Evolutionary conservation across 257 asterid genomes (phyloP).

Genomic region (Salvia splendens): DNA sequence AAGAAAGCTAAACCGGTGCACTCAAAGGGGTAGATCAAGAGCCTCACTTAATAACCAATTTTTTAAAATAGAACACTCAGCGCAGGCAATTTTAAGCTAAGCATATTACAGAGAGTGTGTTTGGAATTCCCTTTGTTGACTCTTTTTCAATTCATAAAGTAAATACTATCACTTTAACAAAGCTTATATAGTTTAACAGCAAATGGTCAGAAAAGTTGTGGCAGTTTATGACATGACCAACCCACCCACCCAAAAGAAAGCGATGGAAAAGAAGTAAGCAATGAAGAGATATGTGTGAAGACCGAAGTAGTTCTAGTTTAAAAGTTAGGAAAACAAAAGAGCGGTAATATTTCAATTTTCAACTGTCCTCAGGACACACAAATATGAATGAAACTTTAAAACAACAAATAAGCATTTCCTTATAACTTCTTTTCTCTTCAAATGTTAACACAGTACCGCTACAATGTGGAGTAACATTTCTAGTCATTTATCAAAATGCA

Average conservation of each 20-base stretch:
- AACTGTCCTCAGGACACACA: background rate
- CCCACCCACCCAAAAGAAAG: background rate
- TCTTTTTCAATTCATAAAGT: background rate
- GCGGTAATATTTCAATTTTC: no score
- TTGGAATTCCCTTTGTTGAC: no score
- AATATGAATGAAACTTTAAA: background rate
- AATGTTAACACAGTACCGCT: background rate
- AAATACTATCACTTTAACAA: background rate
- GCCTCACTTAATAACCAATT: background rate
- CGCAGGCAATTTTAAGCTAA: no score
- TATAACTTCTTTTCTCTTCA: background rate
- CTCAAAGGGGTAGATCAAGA: background rate
- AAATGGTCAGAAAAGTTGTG: background rate
- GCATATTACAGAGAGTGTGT: no score
- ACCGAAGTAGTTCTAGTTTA: background rate
- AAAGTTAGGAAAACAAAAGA: background rate
- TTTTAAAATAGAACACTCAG: background rate
- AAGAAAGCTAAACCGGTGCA: background rate
- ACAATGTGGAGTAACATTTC: background rate
- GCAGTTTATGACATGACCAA: background rate
- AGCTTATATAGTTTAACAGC: background rate
- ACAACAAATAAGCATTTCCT: slow-evolving; percentile 6
- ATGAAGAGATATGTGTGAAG: background rate
- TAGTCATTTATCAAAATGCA: background rate
- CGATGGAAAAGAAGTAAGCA: background rate